Conservation (phyloP, 805 yeast genomes). For the Starmerella bombicola region DNA sequence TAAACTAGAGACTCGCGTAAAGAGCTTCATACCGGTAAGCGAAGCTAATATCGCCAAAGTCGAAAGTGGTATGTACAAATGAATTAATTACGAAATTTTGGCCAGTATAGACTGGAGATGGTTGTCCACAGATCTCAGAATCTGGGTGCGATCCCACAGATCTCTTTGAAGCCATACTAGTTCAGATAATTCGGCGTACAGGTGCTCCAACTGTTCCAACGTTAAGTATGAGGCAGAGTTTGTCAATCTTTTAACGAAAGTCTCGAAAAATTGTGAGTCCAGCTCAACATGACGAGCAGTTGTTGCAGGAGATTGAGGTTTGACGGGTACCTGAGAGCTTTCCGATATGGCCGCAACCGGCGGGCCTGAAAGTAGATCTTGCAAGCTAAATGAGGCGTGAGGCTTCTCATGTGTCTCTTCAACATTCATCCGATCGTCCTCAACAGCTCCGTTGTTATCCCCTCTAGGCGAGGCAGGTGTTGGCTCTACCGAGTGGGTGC, state of each 20-base stretch:
- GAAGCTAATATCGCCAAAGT: neutral
- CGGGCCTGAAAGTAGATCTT: too few relatives aligned
- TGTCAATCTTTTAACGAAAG: conserved; percentile 25
- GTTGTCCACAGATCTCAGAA: conserved; percentile 19
- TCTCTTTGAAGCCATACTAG: conserved; percentile 57
- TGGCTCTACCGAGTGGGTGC: too few relatives aligned
- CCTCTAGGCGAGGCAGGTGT: too few relatives aligned
- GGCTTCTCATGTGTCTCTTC: too few relatives aligned
- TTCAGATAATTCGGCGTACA: conserved; percentile 59
- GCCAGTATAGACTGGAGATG: neutral
- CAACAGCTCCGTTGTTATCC: too few relatives aligned
- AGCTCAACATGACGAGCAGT: neutral
- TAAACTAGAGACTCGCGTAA: neutral
- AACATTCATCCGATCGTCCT: too few relatives aligned
- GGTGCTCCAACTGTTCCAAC: conserved; percentile 46
- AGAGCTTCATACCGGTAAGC: neutral
- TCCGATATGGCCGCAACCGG: too few relatives aligned
- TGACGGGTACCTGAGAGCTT: too few relatives aligned
- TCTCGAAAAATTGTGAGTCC: neutral
- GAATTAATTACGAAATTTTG: neutral
- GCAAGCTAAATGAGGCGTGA: too few relatives aligned
- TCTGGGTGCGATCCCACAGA: conserved; percentile 37
- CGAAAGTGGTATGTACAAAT: too few relatives aligned
- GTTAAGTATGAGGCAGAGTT: conserved; percentile 31
- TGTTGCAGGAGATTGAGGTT: neutral